Evolutionary conservation across 2,329 filamentous ascomycete genomes (phyloP), one percentile per base, ranked within the genome.

Genomic region (Sporothrix phasma): DNA sequence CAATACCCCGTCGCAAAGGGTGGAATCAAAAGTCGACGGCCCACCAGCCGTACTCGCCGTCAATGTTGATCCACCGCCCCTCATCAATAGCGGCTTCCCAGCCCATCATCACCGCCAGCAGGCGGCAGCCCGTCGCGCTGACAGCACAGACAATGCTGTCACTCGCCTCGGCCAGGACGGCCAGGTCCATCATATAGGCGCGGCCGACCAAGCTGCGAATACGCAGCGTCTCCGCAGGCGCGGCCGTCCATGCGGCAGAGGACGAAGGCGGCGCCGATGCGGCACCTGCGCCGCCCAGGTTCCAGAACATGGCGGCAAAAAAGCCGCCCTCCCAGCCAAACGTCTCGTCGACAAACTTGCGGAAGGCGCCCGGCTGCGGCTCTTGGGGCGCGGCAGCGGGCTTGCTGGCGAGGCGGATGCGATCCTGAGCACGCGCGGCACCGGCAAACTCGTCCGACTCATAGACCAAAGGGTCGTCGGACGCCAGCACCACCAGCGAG

Each of bases 241-340:
- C 34, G 15, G 59, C 29, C 24, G 46, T 47, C 13, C 60, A 37
- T 19, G 39, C 53, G 3, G 64, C 15, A 15, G 61, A 46, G 3
- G 41, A 22, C 1, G 60, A 19, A 68, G 73, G 7, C 13, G 56
- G 54, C 24, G 69, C 73, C 3, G 71, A 71, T 37, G 74, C 73
- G 19, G 69, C 74, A 15, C 79, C 53, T 29, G 75, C 72, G n/a
- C 76, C 72, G 3, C 89, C 91, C 0, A 95, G 78, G 60, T 86
- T 88, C 84, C 88, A 92, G 75, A 95, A 95, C 75, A 94, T 87
- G 70, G 85, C 83, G 15, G 83, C 82, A 75, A 88, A 95, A 78
- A 95, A 96, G 1, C 91, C 91, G 19, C 91, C 90, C 73, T 95
- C 90, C 90, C 90, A 95, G 34, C 90, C 91, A 46, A 90, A 86